Conservation (phyloP, 306 rosid genomes). For the Elaeagnus macrophylla region DNA sequence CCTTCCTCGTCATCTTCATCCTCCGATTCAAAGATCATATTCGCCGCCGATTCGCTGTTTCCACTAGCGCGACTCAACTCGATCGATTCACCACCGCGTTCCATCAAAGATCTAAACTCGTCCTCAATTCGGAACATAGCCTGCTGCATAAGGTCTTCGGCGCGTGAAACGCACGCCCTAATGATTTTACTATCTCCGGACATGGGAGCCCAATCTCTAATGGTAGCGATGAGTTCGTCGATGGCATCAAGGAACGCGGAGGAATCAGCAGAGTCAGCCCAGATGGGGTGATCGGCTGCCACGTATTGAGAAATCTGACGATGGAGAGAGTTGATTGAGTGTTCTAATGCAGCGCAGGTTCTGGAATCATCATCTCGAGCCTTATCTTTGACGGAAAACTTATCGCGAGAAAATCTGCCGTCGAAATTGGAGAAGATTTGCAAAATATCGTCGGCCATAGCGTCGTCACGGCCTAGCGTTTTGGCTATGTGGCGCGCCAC, state of each 20-base stretch:
- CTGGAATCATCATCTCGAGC: constrained; percentile 33
- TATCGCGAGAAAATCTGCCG: constrained; percentile 83
- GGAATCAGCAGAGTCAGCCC: constrained; percentile 66
- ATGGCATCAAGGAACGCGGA: constrained; percentile 72
- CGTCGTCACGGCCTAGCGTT: constrained; percentile 67
- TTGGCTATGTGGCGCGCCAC: constrained; percentile 97
- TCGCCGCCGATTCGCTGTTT: constrained; percentile 42
- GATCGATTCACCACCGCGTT: constrained; percentile 78
- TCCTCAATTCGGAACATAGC: constrained; percentile 83
- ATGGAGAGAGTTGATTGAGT: constrained; percentile 54
- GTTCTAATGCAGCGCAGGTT: constrained; percentile 46
- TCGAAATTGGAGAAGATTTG: constrained; percentile 89
- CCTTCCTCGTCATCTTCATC: constrained; percentile 45
- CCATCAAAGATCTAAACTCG: constrained; percentile 83
- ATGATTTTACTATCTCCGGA: constrained; percentile 43
- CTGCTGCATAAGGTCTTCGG: constrained; percentile 77
- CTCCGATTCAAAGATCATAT: constrained; percentile 51
- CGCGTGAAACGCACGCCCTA: constrained; percentile 55
- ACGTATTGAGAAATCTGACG: constrained; percentile 69
- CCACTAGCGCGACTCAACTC: constrained; percentile 40
- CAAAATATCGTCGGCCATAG: constrained; percentile 82
- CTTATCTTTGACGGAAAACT: constrained; percentile 40
- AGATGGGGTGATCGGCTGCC: constrained; percentile 60
- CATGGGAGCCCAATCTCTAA: constrained; percentile 71
- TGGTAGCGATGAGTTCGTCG: constrained; percentile 51